phyloP scores from a whole-genome alignment of 2,329 filamentous ascomycete species.

The Apiospora kogelbergensis region DNA sequence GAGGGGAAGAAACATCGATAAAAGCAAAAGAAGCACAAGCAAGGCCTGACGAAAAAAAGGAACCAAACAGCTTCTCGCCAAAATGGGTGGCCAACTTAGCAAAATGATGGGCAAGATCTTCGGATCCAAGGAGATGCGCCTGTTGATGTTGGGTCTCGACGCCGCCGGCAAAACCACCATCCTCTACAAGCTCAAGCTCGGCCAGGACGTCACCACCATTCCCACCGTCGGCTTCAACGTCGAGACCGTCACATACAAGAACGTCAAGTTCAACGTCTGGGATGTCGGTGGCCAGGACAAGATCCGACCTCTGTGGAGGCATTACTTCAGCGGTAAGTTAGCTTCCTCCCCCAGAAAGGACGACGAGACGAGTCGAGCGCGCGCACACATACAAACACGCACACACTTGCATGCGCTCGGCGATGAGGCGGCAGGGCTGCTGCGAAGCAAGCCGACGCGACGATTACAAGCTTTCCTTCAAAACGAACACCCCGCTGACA shows the following conservation, averaged over 20 bases:
- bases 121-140: slow-evolving; percentile 98
- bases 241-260: slow-evolving; percentile 98
- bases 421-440: not conserved
- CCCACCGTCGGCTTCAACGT: slow-evolving; percentile 99
- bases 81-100: slow-evolving; percentile 89
- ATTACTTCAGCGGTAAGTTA: slow-evolving; percentile 81
- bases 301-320: slow-evolving; percentile 94
- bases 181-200: slow-evolving; percentile 97
- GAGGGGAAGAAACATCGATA: not conserved
- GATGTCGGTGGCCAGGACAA: slow-evolving; percentile 99
- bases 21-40: not conserved
- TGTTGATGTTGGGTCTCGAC: slow-evolving; percentile 97
- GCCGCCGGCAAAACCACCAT: slow-evolving; percentile 99
- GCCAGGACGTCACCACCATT: slow-evolving; percentile 97
- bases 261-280: slow-evolving; percentile 99
- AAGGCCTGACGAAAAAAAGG: not conserved
- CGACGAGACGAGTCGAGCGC: not conserved
- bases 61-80: slow-evolving; percentile 30
- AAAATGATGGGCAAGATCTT: slow-evolving; percentile 99
- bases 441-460: not conserved
- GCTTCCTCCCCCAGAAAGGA: not conserved
- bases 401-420: not conserved
- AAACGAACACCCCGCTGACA: not conserved
- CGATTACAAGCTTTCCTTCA: not conserved
- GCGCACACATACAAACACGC: not conserved